Base-by-base conservation (phyloP, 768 basidiomycete genomes). In the Leccinum pellstonianum region DNA sequence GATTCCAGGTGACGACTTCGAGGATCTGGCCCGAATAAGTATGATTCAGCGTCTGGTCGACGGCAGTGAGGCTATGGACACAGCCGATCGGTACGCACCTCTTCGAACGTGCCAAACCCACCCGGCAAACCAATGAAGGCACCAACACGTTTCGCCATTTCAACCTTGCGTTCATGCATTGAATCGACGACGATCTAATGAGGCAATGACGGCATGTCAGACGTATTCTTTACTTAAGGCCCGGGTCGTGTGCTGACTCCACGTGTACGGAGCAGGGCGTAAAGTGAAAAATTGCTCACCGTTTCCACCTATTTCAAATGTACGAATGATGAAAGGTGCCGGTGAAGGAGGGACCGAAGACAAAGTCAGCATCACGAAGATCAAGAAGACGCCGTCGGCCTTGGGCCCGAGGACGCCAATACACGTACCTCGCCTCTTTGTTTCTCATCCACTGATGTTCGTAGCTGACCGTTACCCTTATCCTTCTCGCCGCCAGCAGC, bases 1-100 rank as follows among this genome's bases (percentile, higher is more conserved):
- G 96, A 19, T 91, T 91, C 96, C 96, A 99, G 0, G 95, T 97
- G 14, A 87, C 83, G 62, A 92, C 95, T 74, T 98, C 96, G 29
- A 97, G 73, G n/a, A 93, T 76, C 90, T 93, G 63, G 5, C 8
- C 52, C 33, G 12, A 35, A 35, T 35, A 29, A 29, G 29, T 29
- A 5, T 35, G 33, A 35, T 29, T 54, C 11, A 27, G 12, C 31
- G 41, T 48, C 46, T 33, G 29, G 29, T 29, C 29, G 29, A 29
- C 29, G 29, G 29, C 25, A 27, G 25, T 21, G 58, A 55, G 31
- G 50, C 35, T 19, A n/a, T 11, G n/a, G 9, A 5, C 12, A 51
- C 8, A 19, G 14, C 25, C 10, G 35, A 37, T 2, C 17, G n/a
- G 21, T 33, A 14, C 57, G 5, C 59, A 74, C 91, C 82, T 98